Evolutionary conservation across 805 yeast species (phyloP), one percentile per base, ranked within the genome.

Genomic region (Phaffomyces opuntiae): DNA sequence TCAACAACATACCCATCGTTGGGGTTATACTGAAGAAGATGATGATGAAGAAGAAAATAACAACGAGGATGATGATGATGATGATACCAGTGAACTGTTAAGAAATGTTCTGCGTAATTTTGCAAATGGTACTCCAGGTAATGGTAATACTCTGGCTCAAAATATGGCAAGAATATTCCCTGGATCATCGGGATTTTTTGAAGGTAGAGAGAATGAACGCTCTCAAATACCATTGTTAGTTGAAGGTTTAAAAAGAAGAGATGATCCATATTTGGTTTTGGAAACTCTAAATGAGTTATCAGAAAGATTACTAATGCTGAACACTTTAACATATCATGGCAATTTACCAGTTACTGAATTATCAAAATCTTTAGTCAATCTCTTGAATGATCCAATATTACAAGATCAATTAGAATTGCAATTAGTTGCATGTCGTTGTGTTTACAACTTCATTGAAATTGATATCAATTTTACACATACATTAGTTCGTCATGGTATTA

Each of bases 401-500:
- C 74, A 71, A 27, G 85, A 78, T 19, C 83, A 84, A 51, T 66
- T 87, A 41, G 96, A 91, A 57, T 59, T 90, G n/a, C 91, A 85
- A 56, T 65, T 91, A 38, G 82, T 85, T 36, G 83, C 95, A 0
- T 86, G 95, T 56, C 75, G 96, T 41, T 86, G 96, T 57, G 66
- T 90, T 16, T 84, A 85, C 61, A 90, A 88, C 60, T 66, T 90
- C 39, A 65, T 88, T 45, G 96, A 88, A 58, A 83, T 84, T 11
- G 75, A 82, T 52, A 78, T 79, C 14, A 83, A 83, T 39, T 77
- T 80, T 39, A 74, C 81, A 7, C 73, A 74, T 43, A 75, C 73
- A 33, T 81, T 87, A 4, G 81, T 87, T 3, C 68, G 74, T 19
- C 77, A 77, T 16, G 83, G 83, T 36, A 83, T 82, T 0, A 74